Conservation (phyloP, 352 stramenopile genomes). For the Pilasporangium apinafurcum region DNA sequence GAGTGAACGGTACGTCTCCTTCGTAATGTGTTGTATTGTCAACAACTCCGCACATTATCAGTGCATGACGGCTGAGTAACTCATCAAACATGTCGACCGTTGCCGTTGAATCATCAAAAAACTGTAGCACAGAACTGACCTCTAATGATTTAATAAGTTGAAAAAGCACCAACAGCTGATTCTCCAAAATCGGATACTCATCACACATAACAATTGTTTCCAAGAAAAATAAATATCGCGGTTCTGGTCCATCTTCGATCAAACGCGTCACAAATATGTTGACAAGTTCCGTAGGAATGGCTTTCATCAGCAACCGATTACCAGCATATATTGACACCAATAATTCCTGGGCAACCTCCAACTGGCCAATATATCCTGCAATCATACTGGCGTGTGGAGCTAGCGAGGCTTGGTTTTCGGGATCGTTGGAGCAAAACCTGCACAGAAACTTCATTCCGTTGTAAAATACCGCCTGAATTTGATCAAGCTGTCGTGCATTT, state of each 20-base stretch:
- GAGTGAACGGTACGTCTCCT: not conserved
- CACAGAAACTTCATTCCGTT: conserved; percentile 56
- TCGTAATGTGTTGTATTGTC: not conserved
- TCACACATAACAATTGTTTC: conserved; percentile 55
- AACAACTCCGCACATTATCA: not conserved
- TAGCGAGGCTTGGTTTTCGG: conserved; percentile 41
- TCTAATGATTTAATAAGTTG: conserved; percentile 64
- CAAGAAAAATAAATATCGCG: conserved; percentile 52
- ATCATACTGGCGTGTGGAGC: conserved; percentile 43
- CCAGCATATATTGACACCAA: conserved; percentile 42
- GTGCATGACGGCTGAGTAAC: conserved; percentile 20
- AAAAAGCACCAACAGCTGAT: conserved; percentile 61
- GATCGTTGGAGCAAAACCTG: conserved; percentile 35
- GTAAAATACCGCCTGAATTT: conserved; percentile 47
- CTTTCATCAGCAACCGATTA: conserved; percentile 45
- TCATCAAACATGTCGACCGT: conserved; percentile 17
- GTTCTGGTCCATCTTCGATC: conserved; percentile 29
- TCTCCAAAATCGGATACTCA: conserved; percentile 51
- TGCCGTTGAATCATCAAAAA: conserved; percentile 35
- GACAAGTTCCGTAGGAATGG: conserved; percentile 47
- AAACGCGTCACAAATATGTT: conserved; percentile 42
- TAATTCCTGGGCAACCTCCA: conserved; percentile 55
- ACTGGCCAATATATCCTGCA: conserved; percentile 36
- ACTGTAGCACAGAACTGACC: conserved; percentile 35
- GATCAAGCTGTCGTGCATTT: conserved; percentile 33